A percentile compares a stretch with the other conserved stretches of the same genome.
Evolutionary conservation across 352 stramenopile genomes (phyloP).

Genomic region (Thraustotheca clavata): DNA sequence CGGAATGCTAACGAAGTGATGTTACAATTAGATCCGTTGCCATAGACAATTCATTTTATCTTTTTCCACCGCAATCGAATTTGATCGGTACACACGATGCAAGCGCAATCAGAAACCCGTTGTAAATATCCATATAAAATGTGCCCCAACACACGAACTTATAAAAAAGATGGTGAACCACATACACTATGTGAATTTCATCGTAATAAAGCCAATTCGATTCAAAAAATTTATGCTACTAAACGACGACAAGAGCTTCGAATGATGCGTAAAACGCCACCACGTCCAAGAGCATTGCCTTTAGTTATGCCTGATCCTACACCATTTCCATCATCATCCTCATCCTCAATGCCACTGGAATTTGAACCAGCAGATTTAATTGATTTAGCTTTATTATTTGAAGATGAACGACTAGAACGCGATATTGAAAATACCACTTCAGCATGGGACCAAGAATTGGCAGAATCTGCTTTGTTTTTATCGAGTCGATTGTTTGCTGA

Average conservation of each 20-base stretch:
- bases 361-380: background rate
- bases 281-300: background rate
- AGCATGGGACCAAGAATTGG: background rate
- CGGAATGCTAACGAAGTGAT: too few species aligned
- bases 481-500: background rate
- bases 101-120: background rate
- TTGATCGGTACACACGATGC: background rate
- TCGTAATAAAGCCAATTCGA: conserved; percentile 1
- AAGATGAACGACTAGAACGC: background rate
- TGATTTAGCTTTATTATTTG: background rate
- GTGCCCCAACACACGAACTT: conserved; percentile 2
- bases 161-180: conserved; percentile 1
- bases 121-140: conserved; percentile 20
- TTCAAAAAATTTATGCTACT: conserved; percentile 21
- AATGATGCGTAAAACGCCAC: background rate
- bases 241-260: conserved; percentile 11
- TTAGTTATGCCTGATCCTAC: background rate
- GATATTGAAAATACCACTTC: background rate
- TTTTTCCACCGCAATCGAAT: background rate
- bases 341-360: background rate
- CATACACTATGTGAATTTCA: conserved; percentile 17
- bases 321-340: background rate
- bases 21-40: too few species aligned
- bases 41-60: background rate
- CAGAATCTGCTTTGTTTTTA: background rate